Evolutionary conservation across 768 basidiomycete genomes (phyloP).

Genomic region (Boletus reticulatus): DNA sequence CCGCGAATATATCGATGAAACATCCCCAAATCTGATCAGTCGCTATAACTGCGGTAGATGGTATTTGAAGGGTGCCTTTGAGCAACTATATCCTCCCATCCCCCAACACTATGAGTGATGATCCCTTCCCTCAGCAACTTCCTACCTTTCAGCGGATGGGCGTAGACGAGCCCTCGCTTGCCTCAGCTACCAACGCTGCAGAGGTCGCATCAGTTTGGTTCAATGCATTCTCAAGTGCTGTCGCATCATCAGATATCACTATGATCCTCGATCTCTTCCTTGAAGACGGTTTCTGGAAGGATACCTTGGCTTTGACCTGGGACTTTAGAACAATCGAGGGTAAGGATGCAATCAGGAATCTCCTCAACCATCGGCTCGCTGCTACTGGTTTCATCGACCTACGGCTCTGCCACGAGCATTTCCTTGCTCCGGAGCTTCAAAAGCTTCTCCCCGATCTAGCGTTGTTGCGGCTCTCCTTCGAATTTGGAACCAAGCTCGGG

Average conservation of each 20-base stretch:
- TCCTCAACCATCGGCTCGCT: constrained; percentile 36
- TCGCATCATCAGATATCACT: constrained; percentile 15
- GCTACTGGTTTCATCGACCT: constrained; percentile 19
- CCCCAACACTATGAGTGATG: constrained; percentile 12
- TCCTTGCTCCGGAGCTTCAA: constrained; percentile 33
- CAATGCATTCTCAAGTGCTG: constrained; percentile 20
- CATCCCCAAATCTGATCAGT: neutral
- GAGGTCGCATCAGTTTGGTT: constrained; percentile 28
- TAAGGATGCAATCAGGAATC: constrained; percentile 34
- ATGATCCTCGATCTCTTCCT: constrained; percentile 29
- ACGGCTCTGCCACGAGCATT: constrained; percentile 11
- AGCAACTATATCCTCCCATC: neutral
- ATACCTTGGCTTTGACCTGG: constrained; percentile 52
- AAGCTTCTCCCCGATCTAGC: constrained; percentile 51
- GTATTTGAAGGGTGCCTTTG: neutral
- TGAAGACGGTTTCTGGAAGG: constrained; percentile 46
- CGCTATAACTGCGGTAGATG: neutral
- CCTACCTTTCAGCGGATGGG: constrained; percentile 30
- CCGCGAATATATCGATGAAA: neutral
- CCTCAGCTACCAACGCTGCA: constrained; percentile 21
- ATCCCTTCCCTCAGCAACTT: constrained; percentile 25
- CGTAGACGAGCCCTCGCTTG: constrained; percentile 17
- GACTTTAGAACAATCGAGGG: constrained; percentile 52
- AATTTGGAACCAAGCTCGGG: constrained; percentile 50
- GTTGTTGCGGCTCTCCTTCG: constrained; percentile 56